These are phyloP conservation scores for Trametes hirsuta DNA, from an alignment of 1,284 basidiomycete species.

Conservation along the genomic window DNA sequence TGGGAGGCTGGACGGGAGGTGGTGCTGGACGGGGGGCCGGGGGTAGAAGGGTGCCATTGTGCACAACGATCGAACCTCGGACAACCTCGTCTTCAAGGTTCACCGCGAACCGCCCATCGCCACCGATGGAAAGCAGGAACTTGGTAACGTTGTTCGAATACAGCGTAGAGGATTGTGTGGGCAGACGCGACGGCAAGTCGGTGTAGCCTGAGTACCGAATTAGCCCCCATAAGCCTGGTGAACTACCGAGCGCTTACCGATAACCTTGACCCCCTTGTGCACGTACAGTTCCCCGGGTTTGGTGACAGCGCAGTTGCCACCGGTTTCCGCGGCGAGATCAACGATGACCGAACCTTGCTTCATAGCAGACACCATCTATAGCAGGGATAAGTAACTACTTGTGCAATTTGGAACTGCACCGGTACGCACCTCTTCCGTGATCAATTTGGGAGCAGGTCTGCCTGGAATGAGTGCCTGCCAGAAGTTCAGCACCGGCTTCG, in stretches of 20 bases:
- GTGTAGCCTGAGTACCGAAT: conserved; percentile 61
- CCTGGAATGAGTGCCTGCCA: conserved; percentile 78
- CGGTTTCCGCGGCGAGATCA: conserved; percentile 83
- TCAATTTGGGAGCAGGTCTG: conserved; percentile 81
- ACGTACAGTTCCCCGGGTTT: conserved; percentile 71
- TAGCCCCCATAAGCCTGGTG: neutral
- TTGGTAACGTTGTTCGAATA: conserved; percentile 92
- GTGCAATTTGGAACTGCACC: neutral
- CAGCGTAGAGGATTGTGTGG: conserved; percentile 84
- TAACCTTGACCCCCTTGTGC: conserved; percentile 76
- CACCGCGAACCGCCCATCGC: conserved; percentile 62
- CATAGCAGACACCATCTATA: conserved; percentile 81
- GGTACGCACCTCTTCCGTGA: conserved; percentile 61
- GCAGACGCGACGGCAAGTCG: conserved; percentile 81
- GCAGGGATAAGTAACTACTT: neutral
- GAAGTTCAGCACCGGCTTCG: neutral
- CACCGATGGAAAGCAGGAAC: conserved; percentile 76
- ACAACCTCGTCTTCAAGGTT: conserved; percentile 84
- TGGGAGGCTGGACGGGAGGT: conserved; percentile 54
- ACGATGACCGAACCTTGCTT: conserved; percentile 87
- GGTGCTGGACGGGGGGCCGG: conserved; percentile 68
- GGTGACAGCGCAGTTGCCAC: conserved; percentile 84
- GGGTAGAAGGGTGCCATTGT: conserved; percentile 66
- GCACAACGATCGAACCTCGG: conserved; percentile 77
- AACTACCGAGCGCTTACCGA: conserved; percentile 50